phyloP scores from a whole-genome alignment of 164 flowering plant genomes.

The Buxus sempervirens region DNA sequence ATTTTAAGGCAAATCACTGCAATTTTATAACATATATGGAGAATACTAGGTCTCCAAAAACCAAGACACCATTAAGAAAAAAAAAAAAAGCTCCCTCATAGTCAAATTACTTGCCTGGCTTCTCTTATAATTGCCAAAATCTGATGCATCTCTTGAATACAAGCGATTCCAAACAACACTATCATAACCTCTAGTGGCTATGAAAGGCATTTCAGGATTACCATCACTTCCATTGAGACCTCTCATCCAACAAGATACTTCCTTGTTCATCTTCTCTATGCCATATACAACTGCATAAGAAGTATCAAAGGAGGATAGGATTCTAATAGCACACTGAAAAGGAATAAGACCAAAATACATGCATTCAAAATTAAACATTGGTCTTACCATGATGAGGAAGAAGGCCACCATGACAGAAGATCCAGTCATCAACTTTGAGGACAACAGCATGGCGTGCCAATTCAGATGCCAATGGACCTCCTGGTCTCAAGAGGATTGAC shows the following conservation, averaged over 20 bases:
- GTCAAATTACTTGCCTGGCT: constrained; percentile 43
- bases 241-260: constrained; percentile 88
- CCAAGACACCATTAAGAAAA: background rate
- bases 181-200: constrained; percentile 91
- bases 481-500: constrained; percentile 76
- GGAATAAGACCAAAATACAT: background rate
- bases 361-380: background rate
- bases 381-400: constrained; percentile 94
- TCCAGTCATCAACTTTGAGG: constrained; percentile 88
- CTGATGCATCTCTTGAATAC: constrained; percentile 68
- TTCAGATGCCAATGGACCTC: constrained; percentile 84
- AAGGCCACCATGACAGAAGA: constrained; percentile 97
- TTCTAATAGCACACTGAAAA: background rate
- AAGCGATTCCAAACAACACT: constrained; percentile 97
- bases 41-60: background rate
- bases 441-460: constrained; percentile 77
- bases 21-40: background rate
- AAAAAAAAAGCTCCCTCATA: background rate
- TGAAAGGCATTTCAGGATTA: constrained; percentile 52
- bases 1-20: background rate
- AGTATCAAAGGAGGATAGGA: background rate
- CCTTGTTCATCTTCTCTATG: constrained; percentile 77
- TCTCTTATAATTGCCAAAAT: constrained; percentile 47
- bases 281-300: constrained; percentile 74
- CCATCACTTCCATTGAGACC: constrained; percentile 40